Conservation (phyloP, 208 protist species). For the Acanthamoeba healyi region DNA sequence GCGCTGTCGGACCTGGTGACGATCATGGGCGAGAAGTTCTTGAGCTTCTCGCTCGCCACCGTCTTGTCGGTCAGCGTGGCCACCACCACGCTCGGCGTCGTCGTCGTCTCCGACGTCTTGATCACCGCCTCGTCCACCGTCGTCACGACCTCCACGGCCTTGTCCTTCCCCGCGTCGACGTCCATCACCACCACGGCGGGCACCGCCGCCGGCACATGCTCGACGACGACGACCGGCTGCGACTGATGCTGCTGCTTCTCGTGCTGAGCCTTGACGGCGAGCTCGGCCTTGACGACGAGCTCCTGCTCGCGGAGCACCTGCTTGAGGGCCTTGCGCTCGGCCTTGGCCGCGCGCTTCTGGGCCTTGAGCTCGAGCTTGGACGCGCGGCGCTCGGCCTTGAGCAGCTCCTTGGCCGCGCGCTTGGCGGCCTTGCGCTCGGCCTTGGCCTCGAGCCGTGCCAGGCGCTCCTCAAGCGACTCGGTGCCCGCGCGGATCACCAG, state of each 20-base stretch:
- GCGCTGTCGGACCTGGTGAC: background rate
- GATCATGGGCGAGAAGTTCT: slow-evolving; percentile 14
- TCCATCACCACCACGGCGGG: background rate
- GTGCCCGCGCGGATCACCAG: background rate
- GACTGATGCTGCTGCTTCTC: background rate
- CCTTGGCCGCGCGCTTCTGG: background rate
- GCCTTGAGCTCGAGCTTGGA: slow-evolving; percentile 41
- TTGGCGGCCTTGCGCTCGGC: background rate
- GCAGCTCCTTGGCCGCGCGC: too few relatives aligned
- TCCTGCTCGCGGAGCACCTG: background rate
- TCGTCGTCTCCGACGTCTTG: background rate
- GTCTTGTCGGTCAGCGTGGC: background rate
- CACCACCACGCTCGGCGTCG: background rate
- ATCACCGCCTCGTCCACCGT: background rate
- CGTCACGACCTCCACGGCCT: background rate
- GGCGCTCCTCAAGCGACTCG: background rate
- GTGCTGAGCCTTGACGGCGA: too few relatives aligned
- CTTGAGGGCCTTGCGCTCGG: background rate
- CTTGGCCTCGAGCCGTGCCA: background rate
- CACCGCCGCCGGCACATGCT: background rate
- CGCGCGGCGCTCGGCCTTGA: background rate
- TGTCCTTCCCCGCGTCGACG: background rate
- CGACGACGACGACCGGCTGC: background rate
- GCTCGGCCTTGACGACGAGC: too few relatives aligned
- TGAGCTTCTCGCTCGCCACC: too few relatives aligned